Percentiles rank a stretch among this genome's conserved stretches.
Conservation (phyloP, 2,329 filamentous ascomycete genomes). For the Talaromyces verruculosus region DNA sequence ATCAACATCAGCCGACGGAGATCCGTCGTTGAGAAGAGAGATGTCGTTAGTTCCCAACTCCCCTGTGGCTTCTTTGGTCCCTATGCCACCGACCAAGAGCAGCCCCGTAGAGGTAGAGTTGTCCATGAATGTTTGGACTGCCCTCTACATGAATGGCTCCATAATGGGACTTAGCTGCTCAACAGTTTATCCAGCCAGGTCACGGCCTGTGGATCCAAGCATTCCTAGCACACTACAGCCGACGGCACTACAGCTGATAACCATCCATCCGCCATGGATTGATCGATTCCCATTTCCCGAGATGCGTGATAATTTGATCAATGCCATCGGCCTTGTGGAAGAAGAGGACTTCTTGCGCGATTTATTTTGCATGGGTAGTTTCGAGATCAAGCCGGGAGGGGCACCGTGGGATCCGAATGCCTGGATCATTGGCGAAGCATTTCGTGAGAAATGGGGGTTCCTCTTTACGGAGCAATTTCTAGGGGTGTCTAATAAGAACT, state of each 20-base stretch:
- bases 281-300: conserved; percentile 42
- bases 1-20: neutral
- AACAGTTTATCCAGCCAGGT: conserved; percentile 28
- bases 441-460: conserved; percentile 41
- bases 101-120: conserved; percentile 4
- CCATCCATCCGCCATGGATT: conserved; percentile 38
- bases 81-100: neutral
- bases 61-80: conserved; percentile 2
- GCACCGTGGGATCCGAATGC: conserved; percentile 36
- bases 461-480: conserved; percentile 23
- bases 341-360: conserved; percentile 39
- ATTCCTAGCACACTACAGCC: conserved; percentile 32
- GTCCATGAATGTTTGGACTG: conserved; percentile 29
- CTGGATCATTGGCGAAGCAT: conserved; percentile 38
- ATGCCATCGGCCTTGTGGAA: conserved; percentile 30
- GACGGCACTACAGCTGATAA: conserved; percentile 35
- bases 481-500: neutral
- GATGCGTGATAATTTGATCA: conserved; percentile 40
- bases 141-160: conserved; percentile 35
- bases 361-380: conserved; percentile 36
- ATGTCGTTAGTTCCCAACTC: neutral
- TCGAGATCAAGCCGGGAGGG: conserved; percentile 31
- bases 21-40: neutral
- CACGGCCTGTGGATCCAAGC: conserved; percentile 24
- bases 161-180: conserved; percentile 34